phyloP scores from a whole-genome alignment of 2,329 filamentous ascomycete genomes.

The Aureobasidium musti region DNA sequence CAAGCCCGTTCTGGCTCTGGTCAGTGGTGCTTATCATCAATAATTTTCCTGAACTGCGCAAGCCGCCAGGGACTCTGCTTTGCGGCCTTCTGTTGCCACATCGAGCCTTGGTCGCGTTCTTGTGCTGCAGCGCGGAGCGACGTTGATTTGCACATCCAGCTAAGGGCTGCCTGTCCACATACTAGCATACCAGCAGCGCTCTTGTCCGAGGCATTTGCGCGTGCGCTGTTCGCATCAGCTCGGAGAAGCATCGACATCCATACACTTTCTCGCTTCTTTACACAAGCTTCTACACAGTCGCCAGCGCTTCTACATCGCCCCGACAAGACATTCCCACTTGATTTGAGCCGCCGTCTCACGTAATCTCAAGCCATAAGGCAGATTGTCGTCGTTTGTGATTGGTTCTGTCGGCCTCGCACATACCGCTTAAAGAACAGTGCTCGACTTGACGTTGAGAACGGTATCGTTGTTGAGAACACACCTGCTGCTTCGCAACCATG shows the following conservation, averaged over 20 bases:
- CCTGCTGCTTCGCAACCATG: constrained; percentile 14
- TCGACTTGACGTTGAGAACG: constrained; percentile 12
- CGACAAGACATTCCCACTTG: constrained; percentile 29
- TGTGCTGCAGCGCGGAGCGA: constrained; percentile 25
- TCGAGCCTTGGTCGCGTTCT: constrained; percentile 26
- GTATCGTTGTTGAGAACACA: constrained; percentile 5
- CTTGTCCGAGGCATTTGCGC: not conserved
- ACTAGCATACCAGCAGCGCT: constrained; percentile 25
- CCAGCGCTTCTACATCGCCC: constrained; percentile 22
- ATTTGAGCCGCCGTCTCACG: constrained; percentile 28
- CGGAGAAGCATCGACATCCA: constrained; percentile 13
- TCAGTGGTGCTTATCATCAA: constrained; percentile 30
- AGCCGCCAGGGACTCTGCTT: constrained; percentile 22
- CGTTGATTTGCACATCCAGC: constrained; percentile 15
- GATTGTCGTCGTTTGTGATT: constrained; percentile 30
- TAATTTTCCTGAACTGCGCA: constrained; percentile 20
- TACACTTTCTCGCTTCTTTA: constrained; percentile 23
- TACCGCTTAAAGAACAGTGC: constrained; percentile 24
- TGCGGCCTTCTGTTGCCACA: constrained; percentile 27
- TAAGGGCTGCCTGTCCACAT: not conserved
- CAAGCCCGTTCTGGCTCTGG: constrained; percentile 28
- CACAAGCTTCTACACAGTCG: constrained; percentile 22
- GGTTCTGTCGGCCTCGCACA: constrained; percentile 18
- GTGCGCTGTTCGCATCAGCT: constrained; percentile 9
- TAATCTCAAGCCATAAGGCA: constrained; percentile 30